Evolutionary conservation across 805 yeast genomes (phyloP), one percentile per base, ranked within the genome.

Genomic region (Candida hungchunana): DNA sequence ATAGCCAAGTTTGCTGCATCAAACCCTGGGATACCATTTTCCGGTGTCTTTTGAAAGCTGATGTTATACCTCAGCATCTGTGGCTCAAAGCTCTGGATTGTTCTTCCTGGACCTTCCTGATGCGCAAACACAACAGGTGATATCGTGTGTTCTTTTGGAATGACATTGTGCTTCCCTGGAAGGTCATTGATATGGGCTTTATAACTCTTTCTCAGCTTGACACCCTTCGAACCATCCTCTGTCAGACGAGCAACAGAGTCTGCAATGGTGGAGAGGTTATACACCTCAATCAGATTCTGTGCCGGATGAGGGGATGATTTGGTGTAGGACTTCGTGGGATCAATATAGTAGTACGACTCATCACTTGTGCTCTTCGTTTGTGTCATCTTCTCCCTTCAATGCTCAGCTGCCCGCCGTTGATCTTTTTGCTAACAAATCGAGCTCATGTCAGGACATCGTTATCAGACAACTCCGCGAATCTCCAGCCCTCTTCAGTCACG

Each of bases 181-280:
- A 93, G 64, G 48, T 89, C 97, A 25, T 73, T 69, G 11, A 93
- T 82, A 56, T 90, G 97, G 46, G 89, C 88, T 59, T 93, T 93
- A 63, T 93, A 93, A 0, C 97, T 87, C 61, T 93, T 93, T 50
- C 98, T 73, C 37, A 93, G 71, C 62, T 93, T 93, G 25, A 88
- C 88, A 36, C 96, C 96, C 48, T 85, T 88, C 1, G 93, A 73
- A 0, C 96, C 96, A 51, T 82, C 94, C 3, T 87, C 80, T 51
- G 85, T 88, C 9, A 81, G 72, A 53, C 98, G 73, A 1, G 96
- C 95, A 28, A 93, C 81, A 4, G 95, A 79, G 36, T 74, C 68
- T 1, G 96, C 84, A 11, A 89, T 63, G 2, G 69, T 71, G 26
- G 73, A 72, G 26, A 93, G 61, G 2, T 79, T 79, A 50, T 87